These are phyloP conservation scores for Polyporus arcularius DNA, from an alignment of 768 basidiomycete genomes.

Conservation along the genomic window DNA sequence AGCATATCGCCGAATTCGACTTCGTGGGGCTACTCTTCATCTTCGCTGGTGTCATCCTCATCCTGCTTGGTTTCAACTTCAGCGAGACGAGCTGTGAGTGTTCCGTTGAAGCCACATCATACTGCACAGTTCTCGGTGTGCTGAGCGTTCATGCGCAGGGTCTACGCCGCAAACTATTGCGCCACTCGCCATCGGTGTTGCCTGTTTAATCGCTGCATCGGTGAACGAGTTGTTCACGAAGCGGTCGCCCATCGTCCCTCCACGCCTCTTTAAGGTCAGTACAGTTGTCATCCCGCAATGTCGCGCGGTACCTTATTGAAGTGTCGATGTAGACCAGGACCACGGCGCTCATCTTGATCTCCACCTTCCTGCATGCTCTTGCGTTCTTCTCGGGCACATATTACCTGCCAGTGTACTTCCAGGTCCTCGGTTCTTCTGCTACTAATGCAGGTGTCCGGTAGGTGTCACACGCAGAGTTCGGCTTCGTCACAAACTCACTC, in stretches of 20 bases:
- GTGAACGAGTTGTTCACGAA: constrained; percentile 64
- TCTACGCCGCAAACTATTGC: constrained; percentile 58
- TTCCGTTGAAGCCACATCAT: too few relatives aligned
- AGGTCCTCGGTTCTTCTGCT: constrained; percentile 75
- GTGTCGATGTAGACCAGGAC: constrained; percentile 61
- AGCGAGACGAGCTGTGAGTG: constrained; percentile 66
- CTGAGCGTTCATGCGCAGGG: constrained; percentile 43
- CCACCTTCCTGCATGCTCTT: constrained; percentile 62
- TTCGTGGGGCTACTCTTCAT: constrained; percentile 71
- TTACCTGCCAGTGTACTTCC: constrained; percentile 79
- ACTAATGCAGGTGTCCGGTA: constrained; percentile 69
- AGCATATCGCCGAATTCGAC: constrained; percentile 71
- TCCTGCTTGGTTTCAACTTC: constrained; percentile 74
- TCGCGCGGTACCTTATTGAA: not conserved
- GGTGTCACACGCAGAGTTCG: not conserved
- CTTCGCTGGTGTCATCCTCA: constrained; percentile 61
- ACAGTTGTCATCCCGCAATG: not conserved
- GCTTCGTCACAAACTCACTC: not conserved
- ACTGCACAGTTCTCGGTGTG: too few relatives aligned
- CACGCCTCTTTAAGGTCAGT: constrained; percentile 68
- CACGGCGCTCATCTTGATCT: constrained; percentile 58
- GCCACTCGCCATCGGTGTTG: constrained; percentile 58
- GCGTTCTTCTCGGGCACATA: constrained; percentile 65
- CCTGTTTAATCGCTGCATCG: constrained; percentile 49
- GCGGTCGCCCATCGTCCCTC: constrained; percentile 71